Percentiles rank a stretch among this genome's conserved stretches.
phyloP scores from a whole-genome alignment of 805 yeast species.

The Metschnikowia amazonensis region DNA sequence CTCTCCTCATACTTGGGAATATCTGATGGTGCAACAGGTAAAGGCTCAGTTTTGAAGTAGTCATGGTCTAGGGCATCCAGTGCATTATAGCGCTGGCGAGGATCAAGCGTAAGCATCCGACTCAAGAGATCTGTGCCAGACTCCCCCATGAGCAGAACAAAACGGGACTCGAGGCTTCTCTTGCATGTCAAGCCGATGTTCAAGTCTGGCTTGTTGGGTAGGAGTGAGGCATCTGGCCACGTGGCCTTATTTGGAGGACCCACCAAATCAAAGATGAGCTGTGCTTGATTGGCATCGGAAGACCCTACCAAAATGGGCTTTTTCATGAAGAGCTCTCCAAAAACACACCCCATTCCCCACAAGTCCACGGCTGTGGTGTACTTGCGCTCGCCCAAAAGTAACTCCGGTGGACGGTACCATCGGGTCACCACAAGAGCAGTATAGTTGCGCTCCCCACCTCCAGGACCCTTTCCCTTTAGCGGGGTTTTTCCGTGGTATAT shows the following conservation, averaged over 20 bases:
- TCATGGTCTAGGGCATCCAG: slow-evolving; percentile 66
- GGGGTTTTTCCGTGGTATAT: slow-evolving; percentile 63
- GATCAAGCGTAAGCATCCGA: slow-evolving; percentile 66
- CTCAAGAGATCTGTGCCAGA: slow-evolving; percentile 55
- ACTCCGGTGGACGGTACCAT: slow-evolving; percentile 97
- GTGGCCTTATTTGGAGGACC: slow-evolving; percentile 68
- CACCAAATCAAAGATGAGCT: slow-evolving; percentile 69
- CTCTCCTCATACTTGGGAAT: slow-evolving; percentile 76
- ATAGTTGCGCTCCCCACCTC: slow-evolving; percentile 52
- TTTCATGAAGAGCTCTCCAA: slow-evolving; percentile 81
- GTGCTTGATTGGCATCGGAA: slow-evolving; percentile 85
- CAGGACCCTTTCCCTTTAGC: slow-evolving; percentile 47
- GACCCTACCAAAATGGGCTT: slow-evolving; percentile 83
- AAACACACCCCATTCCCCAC: slow-evolving; percentile 97
- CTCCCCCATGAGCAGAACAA: slow-evolving; percentile 38
- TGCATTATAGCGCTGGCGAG: slow-evolving; percentile 72
- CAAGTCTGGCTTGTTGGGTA: slow-evolving; percentile 54
- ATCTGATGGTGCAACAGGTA: slow-evolving; percentile 51
- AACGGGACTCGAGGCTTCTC: slow-evolving; percentile 48
- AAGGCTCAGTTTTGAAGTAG: slow-evolving; percentile 66
- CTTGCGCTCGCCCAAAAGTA: slow-evolving; percentile 75
- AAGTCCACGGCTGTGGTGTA: slow-evolving; percentile 95
- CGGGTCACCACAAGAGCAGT: slow-evolving; percentile 82
- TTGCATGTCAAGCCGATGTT: slow-evolving; percentile 43
- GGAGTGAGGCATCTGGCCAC: slow-evolving; percentile 58